Base-by-base conservation (phyloP, 176 grass and related monocot genomes). In the Triticum dicoccoides region DNA sequence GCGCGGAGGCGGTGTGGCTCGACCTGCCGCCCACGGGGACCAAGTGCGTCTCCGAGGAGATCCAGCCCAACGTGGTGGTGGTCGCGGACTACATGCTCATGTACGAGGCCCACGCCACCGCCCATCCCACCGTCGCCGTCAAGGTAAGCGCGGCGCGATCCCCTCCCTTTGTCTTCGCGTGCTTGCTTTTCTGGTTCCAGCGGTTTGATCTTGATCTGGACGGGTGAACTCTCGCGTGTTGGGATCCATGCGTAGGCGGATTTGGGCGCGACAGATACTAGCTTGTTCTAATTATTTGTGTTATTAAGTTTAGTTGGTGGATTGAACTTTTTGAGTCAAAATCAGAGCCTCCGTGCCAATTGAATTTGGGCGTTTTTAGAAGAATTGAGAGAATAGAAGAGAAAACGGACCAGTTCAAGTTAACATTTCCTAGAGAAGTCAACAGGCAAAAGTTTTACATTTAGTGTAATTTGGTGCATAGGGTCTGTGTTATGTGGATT, bases 11-110 rank as follows among this genome's bases (percentile, higher is more conserved):
- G 34, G 86, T 98, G 82, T 94, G 91, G 93, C 69, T 98, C 5
- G 92, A 92, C 49, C 87, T 98, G 82, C 96, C 96, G 27, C 73
- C 81, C 52, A 62, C 86, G 70, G 96, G 96, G 13, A 92, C 96
- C 82, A 98, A 98, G 96, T 98, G 96, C 91, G 88, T 98, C 8
- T 96, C 96, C 41, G 96, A 98, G 88, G 96, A 98, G 88, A 98
- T 98, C 90, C 96, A 98, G 65, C 96, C 96, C 37, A 94, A 96
- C 92, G 96, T 98, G 82, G 94, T 98, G 58, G 92, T 96, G 63
- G 78, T 98, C 76, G 92, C 87, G 21, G 94, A 98, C 74, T 98
- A 98, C 89, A 18, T 79, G 10, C 42, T 96, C 87, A 79, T 94
- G 76, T 70, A 74, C 79, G 89, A 99, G 51, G 73, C 84, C 49